Evolutionary conservation across 805 yeast species (phyloP).

Genomic region (Kodamaea neixiangensis): DNA sequence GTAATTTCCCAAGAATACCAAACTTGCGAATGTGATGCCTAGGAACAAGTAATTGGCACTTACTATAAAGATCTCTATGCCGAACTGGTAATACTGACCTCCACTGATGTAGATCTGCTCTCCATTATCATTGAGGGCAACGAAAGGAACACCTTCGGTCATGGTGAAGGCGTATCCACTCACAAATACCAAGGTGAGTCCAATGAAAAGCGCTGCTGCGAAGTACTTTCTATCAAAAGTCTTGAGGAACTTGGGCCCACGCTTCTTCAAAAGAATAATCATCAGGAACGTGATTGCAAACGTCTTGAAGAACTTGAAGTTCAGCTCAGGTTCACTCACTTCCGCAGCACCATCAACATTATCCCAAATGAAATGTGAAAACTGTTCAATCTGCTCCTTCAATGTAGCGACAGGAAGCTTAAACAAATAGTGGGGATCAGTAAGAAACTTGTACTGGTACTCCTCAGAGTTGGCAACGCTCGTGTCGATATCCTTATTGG

Average conservation of each 20-base stretch:
- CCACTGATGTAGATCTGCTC: constrained; percentile 62
- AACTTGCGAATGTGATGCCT: constrained; percentile 38
- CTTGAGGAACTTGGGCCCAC: constrained; percentile 33
- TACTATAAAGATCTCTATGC: constrained; percentile 61
- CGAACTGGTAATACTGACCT: constrained; percentile 68
- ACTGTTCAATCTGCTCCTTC: constrained; percentile 43
- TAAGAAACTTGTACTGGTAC: constrained; percentile 20
- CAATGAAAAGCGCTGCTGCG: constrained; percentile 36
- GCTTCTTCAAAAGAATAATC: constrained; percentile 52
- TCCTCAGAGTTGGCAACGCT: constrained; percentile 21
- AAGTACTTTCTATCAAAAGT: constrained; percentile 23
- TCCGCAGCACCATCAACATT: constrained; percentile 40
- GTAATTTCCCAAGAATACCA: constrained; percentile 42
- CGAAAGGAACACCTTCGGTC: constrained; percentile 61
- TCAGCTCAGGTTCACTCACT: constrained; percentile 43
- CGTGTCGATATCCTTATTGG: constrained; percentile 25
- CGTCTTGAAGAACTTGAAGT: constrained; percentile 43
- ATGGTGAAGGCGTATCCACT: constrained; percentile 68
- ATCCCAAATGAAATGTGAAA: constrained; percentile 56
- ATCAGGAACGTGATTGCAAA: constrained; percentile 46
- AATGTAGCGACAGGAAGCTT: constrained; percentile 37
- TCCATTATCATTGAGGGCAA: constrained; percentile 53
- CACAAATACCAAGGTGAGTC: constrained; percentile 45
- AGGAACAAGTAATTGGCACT: constrained; percentile 51
- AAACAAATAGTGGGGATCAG: constrained; percentile 35